phyloP scores from a whole-genome alignment of 164 flowering plant species.

The Sedum album region DNA sequence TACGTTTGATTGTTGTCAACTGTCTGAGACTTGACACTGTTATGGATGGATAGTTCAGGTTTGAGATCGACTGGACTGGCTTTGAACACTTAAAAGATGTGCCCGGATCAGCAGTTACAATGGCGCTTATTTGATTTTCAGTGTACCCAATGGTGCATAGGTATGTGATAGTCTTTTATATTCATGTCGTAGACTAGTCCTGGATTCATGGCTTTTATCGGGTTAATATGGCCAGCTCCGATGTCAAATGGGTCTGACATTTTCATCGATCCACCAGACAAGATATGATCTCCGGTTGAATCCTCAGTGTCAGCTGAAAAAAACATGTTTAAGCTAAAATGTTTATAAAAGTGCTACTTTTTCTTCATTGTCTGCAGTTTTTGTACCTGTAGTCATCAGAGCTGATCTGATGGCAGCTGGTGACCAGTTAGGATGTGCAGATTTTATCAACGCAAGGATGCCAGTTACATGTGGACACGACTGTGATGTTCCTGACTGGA shows the following conservation, averaged over 20 bases:
- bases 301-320: constrained; percentile 42
- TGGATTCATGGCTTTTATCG: constrained; percentile 57
- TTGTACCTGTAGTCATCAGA: constrained; percentile 57
- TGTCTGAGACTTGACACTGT: constrained; percentile 34
- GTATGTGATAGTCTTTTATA: constrained; percentile 33
- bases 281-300: constrained; percentile 27
- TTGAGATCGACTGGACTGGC: constrained; percentile 7
- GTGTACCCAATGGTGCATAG: constrained; percentile 58
- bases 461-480: constrained; percentile 78
- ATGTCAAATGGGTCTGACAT: constrained; percentile 46
- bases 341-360: background rate
- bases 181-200: constrained; percentile 59
- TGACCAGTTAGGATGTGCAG: constrained; percentile 62
- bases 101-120: constrained; percentile 8
- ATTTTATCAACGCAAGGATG: constrained; percentile 49
- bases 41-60: constrained; percentile 58
- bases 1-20: constrained; percentile 37
- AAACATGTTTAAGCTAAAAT: too few relatives aligned
- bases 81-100: constrained; percentile 20
- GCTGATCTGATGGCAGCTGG: constrained; percentile 65
- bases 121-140: constrained; percentile 26
- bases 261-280: constrained; percentile 42
- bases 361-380: background rate
- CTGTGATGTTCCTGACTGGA: constrained; percentile 68
- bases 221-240: constrained; percentile 67